Evolutionary conservation across 495 filamentous ascomycete genomes (phyloP).

Genomic region (Tuber aestivum): DNA sequence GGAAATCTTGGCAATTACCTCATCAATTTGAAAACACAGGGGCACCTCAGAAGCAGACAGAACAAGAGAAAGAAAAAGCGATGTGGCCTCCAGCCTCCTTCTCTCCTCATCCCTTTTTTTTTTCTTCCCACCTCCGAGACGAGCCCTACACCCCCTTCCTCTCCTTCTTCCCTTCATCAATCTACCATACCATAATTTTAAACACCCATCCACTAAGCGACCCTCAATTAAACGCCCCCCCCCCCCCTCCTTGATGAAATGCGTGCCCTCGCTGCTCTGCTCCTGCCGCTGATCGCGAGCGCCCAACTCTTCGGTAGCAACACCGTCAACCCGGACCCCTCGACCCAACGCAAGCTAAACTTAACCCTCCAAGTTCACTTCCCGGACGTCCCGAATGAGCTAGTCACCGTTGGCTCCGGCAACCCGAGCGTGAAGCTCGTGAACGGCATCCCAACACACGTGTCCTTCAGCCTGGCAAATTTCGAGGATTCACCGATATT

Average conservation of each 20-base stretch:
- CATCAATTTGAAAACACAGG: neutral
- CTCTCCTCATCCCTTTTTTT: neutral
- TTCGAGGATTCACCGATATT: slow-evolving; percentile 69
- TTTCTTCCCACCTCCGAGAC: neutral
- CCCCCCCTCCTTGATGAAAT: neutral
- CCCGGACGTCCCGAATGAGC: slow-evolving; percentile 57
- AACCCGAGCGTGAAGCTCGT: slow-evolving; percentile 94
- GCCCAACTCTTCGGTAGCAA: slow-evolving; percentile 31
- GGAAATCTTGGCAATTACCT: slow-evolving; percentile 1
- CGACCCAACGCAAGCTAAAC: slow-evolving; percentile 51
- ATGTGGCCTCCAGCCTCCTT: neutral
- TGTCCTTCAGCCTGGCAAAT: slow-evolving; percentile 76
- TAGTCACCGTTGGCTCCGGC: slow-evolving; percentile 42
- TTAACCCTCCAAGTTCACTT: slow-evolving; percentile 73
- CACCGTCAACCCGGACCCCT: slow-evolving; percentile 22
- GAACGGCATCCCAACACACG: slow-evolving; percentile 81
- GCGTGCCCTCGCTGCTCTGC: slow-evolving; percentile 17
- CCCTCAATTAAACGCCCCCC: neutral
- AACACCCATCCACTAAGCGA: neutral
- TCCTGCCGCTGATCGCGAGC: slow-evolving; percentile 25
- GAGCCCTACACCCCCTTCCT: neutral
- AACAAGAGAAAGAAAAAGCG: neutral
- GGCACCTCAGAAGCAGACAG: neutral
- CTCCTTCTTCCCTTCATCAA: neutral
- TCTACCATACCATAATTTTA: neutral